Conservation (phyloP, 352 stramenopile species). For the Pythium plurisporium region DNA sequence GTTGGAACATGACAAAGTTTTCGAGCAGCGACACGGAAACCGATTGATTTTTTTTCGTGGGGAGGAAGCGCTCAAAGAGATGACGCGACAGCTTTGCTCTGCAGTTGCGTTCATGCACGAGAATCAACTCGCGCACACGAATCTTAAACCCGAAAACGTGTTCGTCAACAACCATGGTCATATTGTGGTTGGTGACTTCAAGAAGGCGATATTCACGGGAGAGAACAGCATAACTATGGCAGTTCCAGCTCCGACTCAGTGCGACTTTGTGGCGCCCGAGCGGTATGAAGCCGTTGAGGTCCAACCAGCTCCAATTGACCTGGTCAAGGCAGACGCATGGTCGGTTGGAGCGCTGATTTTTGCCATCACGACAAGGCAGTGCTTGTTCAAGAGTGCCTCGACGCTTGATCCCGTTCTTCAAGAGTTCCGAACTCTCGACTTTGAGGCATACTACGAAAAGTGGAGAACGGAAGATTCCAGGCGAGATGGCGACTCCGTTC, state of each 20-base stretch:
- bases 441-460: conserved; percentile 5
- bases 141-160: conserved; percentile 16
- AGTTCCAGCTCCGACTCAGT: not conserved
- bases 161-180: conserved; percentile 16
- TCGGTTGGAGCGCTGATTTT: conserved; percentile 25
- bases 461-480: not conserved
- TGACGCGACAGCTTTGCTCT: conserved; percentile 5
- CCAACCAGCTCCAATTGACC: conserved; percentile 3
- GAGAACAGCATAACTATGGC: not conserved
- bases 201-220: conserved; percentile 9
- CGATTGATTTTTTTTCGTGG: conserved; percentile 13
- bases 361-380: conserved; percentile 10
- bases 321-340: conserved; percentile 23
- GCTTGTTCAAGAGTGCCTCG: conserved; percentile 2
- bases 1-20: conserved; percentile 6
- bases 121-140: conserved; percentile 12
- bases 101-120: conserved; percentile 19
- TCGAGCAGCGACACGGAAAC: not conserved
- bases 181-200: conserved; percentile 22
- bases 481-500: not conserved
- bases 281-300: not conserved
- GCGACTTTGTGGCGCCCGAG: conserved; percentile 19
- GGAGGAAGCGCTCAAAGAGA: not conserved
- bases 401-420: not conserved
- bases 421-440: conserved; percentile 2